Evolutionary conservation across 208 protist species (phyloP).

Genomic region (Trypanosoma theileri): DNA sequence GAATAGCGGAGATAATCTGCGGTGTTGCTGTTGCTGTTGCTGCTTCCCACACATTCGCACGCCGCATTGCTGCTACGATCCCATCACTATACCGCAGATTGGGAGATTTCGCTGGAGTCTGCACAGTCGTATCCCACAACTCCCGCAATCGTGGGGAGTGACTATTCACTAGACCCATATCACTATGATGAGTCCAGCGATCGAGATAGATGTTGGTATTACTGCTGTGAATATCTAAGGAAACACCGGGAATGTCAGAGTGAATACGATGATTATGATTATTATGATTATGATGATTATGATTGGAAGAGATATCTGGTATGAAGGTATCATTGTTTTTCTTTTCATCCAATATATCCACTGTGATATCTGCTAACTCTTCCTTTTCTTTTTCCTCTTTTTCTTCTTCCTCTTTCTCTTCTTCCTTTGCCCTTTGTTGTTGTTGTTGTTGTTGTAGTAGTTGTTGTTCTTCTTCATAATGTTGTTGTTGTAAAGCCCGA

Average conservation of each 20-base stretch:
- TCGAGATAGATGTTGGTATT: not conserved
- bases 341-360: no score
- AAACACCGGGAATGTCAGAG: not conserved
- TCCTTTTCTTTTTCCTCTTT: not conserved
- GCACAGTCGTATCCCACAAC: no score
- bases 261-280: not conserved
- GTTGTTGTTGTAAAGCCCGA: not conserved
- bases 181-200: not conserved
- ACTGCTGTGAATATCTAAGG: not conserved
- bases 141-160: no score
- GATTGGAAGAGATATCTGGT: no score
- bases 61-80: not conserved
- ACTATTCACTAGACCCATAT: not conserved
- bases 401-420: not conserved
- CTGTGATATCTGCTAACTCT: not conserved
- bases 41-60: not conserved
- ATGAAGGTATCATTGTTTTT: no score
- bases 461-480: not conserved
- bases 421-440: not conserved
- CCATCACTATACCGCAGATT: not conserved
- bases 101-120: no score
- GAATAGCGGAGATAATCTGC: not conserved
- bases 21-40: not conserved
- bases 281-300: not conserved
- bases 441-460: not conserved